These are phyloP conservation scores for Trichoderma citrinoviride DNA, from an alignment of 2,329 filamentous ascomycete genomes.

Conservation along the genomic window DNA sequence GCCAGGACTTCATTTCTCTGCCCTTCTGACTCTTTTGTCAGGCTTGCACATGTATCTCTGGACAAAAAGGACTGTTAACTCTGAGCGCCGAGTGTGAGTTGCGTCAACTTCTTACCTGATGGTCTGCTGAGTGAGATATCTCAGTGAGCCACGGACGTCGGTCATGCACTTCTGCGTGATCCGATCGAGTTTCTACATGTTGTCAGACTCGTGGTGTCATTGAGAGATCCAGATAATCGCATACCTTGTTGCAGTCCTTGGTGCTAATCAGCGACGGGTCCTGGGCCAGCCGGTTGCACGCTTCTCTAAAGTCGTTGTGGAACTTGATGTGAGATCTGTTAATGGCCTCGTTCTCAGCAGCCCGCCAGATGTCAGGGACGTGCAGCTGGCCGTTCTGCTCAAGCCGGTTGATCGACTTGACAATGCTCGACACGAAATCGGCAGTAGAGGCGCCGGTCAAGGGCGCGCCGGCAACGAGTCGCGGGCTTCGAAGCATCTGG, in stretches of 20 bases:
- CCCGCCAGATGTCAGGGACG: conserved; percentile 15
- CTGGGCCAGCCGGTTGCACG: conserved; percentile 9
- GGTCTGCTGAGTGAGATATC: conserved; percentile 10
- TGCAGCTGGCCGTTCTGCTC: conserved; percentile 16
- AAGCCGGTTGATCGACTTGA: conserved; percentile 17
- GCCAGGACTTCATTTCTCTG: conserved; percentile 11
- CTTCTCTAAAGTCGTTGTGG: conserved; percentile 17
- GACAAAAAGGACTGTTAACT: neutral
- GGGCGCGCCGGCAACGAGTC: conserved; percentile 13
- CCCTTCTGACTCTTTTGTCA: conserved; percentile 9
- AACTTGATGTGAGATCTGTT: conserved; percentile 19
- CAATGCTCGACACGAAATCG: conserved; percentile 16
- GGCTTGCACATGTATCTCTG: conserved; percentile 13
- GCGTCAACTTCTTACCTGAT: neutral
- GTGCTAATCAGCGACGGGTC: conserved; percentile 8
- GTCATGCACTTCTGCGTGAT: neutral
- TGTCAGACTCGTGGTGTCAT: neutral
- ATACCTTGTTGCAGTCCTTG: conserved; percentile 17
- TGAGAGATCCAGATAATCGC: neutral
- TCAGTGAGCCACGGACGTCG: conserved; percentile 1
- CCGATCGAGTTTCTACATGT: conserved; percentile 14
- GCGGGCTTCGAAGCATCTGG: conserved; percentile 7
- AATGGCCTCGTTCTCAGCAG: conserved; percentile 12
- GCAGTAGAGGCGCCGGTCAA: conserved; percentile 6
- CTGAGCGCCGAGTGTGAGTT: neutral